A percentile compares a stretch with the other conserved stretches of the same genome.
These are phyloP conservation scores for Cocos nucifera DNA, from an alignment of 176 grass and related monocot genomes.

Conservation along the genomic window DNA sequence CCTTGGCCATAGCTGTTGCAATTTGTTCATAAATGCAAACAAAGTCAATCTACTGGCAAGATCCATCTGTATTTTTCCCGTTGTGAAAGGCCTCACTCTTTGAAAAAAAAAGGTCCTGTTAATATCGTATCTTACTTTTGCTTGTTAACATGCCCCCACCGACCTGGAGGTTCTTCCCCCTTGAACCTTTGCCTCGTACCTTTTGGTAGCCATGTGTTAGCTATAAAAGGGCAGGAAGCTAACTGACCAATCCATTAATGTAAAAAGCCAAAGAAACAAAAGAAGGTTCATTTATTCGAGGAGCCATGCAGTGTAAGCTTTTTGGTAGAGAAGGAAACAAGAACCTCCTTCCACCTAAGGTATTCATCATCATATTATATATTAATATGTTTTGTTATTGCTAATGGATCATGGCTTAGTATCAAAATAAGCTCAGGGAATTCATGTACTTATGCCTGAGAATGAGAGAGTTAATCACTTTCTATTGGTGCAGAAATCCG, in stretches of 20 bases:
- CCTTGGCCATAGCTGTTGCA: not conserved
- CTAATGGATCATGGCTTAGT: no score
- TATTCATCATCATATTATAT: not conserved
- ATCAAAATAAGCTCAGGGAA: no score
- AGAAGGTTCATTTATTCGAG: not conserved
- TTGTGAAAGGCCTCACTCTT: not conserved
- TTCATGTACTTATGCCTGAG: no score
- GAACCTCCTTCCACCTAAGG: not conserved
- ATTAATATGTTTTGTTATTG: no score
- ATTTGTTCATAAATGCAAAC: constrained; percentile 5
- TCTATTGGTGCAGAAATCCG: no score
- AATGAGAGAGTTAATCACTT: no score
- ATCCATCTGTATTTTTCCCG: not conserved
- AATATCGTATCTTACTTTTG: no score
- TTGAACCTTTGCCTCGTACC: not conserved
- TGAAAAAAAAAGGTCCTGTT: no score
- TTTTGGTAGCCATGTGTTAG: not conserved
- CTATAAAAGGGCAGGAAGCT: not conserved
- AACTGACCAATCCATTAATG: not conserved
- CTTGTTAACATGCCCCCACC: no score
- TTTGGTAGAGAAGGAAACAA: not conserved
- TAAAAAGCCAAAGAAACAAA: not conserved
- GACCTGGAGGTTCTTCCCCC: no score
- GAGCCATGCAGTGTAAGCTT: constrained; percentile 2
- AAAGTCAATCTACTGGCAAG: not conserved